Base-by-base conservation (phyloP, 2,329 filamentous ascomycete species). In the Hymenoscyphus repandus region DNA sequence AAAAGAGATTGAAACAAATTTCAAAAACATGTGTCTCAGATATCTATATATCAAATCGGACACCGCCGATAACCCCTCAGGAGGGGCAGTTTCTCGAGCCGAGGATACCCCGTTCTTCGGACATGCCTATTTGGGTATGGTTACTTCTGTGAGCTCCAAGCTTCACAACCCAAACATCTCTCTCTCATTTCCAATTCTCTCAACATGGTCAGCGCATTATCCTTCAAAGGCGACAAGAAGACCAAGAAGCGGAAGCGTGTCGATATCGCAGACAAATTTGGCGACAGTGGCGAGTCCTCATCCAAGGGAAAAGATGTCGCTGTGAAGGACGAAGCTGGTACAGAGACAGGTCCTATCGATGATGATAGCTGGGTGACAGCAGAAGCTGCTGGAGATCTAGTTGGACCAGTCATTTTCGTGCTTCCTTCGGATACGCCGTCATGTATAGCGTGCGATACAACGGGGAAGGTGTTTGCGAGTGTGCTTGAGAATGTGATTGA, bases 151-250 rank as follows among this genome's bases (percentile, higher is more conserved):
- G 22, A 37, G 36, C 41, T 44, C 17, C 34, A 34, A 42, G 36
- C 32, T 30, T 48, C 31, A 12, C 22, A 10, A 6, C 9, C 45
- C 18, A 33, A n/a, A 27, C 18, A 18, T 20, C 12, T 45, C 33
- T 12, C 30, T 37, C 36, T 32, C 44, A 7, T 27, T 41, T 11
- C 17, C 34, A 49, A 17, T 48, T n/a, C 42, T 56, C 20, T 65
- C 61, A 71, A 58, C 55, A 93, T 93, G 88, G 85, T 95, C 61
- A 96, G 95, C 69, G 85, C 92, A 43, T 80, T 99, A 52, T 77
- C 83, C 44, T 99, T 99, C 78, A 99, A 99, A 73, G 93, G 93
- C 75, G 93, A 99, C 73, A 96, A 95, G 71, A 93, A 93, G 73
- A 73, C 81, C 53, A 96, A 93, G 71, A 96, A 96, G 76, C 81